phyloP scores from a whole-genome alignment of 345 rosid genomes.

The Abelmoschus esculentus region DNA sequence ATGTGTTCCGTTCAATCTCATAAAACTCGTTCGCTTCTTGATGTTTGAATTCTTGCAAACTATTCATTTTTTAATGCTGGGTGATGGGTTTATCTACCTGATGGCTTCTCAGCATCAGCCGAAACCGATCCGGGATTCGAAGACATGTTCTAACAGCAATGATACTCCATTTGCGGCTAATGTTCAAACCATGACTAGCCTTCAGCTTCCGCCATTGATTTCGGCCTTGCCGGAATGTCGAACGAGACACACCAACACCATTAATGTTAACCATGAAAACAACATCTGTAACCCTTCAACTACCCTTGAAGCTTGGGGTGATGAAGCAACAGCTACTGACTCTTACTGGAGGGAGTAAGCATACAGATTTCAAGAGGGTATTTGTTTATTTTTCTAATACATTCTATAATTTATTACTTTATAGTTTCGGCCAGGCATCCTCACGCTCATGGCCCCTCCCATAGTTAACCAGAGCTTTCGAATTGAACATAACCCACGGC shows the following conservation, averaged over 20 bases:
- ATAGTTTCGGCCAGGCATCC: too few species aligned
- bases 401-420: too few species aligned
- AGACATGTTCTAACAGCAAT: not conserved
- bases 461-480: too few species aligned
- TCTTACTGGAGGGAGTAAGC: conserved; percentile 56
- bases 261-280: conserved; percentile 12
- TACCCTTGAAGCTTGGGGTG: conserved; percentile 34
- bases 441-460: too few species aligned
- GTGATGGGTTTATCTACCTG: conserved; percentile 6
- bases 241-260: not conserved
- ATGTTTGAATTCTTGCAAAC: too few species aligned
- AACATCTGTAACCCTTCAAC: conserved; percentile 40
- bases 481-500: too few species aligned
- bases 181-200: conserved; percentile 5
- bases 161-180: conserved; percentile 7
- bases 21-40: too few species aligned
- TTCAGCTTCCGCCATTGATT: conserved; percentile 33
- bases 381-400: too few species aligned
- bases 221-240: conserved; percentile 32
- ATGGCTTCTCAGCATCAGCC: conserved; percentile 17
- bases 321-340: conserved; percentile 31
- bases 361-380: not conserved
- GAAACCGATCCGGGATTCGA: conserved; percentile 14
- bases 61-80: not conserved
- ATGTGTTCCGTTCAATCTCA: too few species aligned